These are phyloP conservation scores for Cnidoscolus chayamansa DNA, from an alignment of 441 rosid species.

Conservation along the genomic window DNA sequence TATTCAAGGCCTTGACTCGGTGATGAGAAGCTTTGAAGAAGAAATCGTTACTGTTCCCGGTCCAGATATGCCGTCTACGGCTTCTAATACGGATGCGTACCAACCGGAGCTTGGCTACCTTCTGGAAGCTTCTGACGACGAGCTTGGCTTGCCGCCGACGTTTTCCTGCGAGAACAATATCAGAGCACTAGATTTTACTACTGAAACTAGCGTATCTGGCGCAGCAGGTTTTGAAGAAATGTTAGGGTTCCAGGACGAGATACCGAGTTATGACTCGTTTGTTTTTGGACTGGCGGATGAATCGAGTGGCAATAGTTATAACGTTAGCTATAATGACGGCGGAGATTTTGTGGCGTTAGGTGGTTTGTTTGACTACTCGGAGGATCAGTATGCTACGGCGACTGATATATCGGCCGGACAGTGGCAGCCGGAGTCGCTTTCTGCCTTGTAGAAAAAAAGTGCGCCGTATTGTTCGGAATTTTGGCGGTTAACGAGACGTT, in stretches of 20 bases:
- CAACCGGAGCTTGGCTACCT: conserved; percentile 66
- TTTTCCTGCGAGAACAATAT: conserved; percentile 18
- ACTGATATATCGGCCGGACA: conserved; percentile 34
- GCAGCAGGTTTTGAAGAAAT: conserved; percentile 16
- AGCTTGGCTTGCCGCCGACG: conserved; percentile 78
- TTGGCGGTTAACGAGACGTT: background rate
- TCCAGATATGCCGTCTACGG: conserved; percentile 23
- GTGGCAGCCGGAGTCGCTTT: conserved; percentile 46
- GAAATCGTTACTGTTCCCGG: conserved; percentile 39
- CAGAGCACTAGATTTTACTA: conserved; percentile 1
- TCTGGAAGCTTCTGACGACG: conserved; percentile 77
- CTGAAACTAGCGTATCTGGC: conserved; percentile 16
- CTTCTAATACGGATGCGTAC: conserved; percentile 32
- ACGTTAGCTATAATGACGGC: conserved; percentile 12
- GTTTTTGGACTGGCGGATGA: conserved; percentile 30
- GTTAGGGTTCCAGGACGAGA: conserved; percentile 26
- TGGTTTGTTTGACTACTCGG: conserved; percentile 41
- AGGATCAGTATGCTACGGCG: conserved; percentile 23
- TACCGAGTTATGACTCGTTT: conserved; percentile 38
- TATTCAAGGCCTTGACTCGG: conserved; percentile 58
- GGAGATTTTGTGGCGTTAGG: conserved; percentile 44
- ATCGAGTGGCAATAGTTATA: conserved; percentile 10
- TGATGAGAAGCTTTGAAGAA: conserved; percentile 69
- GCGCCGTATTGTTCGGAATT: background rate
- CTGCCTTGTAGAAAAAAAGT: conserved; percentile 27